Evolutionary conservation across 805 yeast species (phyloP).

Genomic region (Priceomyces fermenticarens): DNA sequence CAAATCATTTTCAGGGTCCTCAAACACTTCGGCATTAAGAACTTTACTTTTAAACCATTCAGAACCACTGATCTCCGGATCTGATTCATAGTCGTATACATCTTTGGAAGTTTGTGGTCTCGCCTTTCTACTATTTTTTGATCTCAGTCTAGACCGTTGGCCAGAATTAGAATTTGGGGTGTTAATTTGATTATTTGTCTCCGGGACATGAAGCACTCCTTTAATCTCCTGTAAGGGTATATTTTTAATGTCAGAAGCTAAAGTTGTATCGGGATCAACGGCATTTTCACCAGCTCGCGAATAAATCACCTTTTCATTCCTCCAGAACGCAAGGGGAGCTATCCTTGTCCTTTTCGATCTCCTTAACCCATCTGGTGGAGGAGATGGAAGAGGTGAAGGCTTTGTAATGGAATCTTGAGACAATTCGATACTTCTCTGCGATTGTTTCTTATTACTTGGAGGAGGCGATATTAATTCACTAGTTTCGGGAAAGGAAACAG

Average conservation of each 20-base stretch:
- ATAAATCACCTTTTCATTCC: slow-evolving; percentile 73
- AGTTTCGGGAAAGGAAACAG: slow-evolving; percentile 6
- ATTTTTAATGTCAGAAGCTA: slow-evolving; percentile 27
- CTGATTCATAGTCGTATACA: slow-evolving; percentile 31
- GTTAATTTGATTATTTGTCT: slow-evolving; percentile 8
- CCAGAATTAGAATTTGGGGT: slow-evolving; percentile 4
- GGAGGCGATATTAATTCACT: slow-evolving; percentile 7
- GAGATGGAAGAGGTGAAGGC: slow-evolving; percentile 39
- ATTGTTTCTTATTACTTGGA: slow-evolving; percentile 6
- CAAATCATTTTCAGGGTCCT: slow-evolving; percentile 37
- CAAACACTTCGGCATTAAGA: slow-evolving; percentile 48
- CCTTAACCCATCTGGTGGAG: slow-evolving; percentile 50
- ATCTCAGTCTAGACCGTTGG: slow-evolving; percentile 17
- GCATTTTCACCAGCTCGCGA: slow-evolving; percentile 28
- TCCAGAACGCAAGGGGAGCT: slow-evolving; percentile 80
- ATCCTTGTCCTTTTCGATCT: slow-evolving; percentile 64
- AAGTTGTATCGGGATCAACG: slow-evolving; percentile 42
- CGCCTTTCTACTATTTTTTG: slow-evolving; percentile 11
- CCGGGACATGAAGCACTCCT: slow-evolving; percentile 54
- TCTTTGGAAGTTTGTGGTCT: slow-evolving; percentile 6
- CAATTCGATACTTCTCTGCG: not conserved
- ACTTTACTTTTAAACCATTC: slow-evolving; percentile 50
- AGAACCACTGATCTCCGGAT: slow-evolving; percentile 43
- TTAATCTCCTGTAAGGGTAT: slow-evolving; percentile 55
- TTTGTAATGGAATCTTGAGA: slow-evolving; percentile 11